Evolutionary conservation across 495 filamentous ascomycete genomes (phyloP), one percentile per base, ranked within the genome.

Genomic region (Penicillium canariense): DNA sequence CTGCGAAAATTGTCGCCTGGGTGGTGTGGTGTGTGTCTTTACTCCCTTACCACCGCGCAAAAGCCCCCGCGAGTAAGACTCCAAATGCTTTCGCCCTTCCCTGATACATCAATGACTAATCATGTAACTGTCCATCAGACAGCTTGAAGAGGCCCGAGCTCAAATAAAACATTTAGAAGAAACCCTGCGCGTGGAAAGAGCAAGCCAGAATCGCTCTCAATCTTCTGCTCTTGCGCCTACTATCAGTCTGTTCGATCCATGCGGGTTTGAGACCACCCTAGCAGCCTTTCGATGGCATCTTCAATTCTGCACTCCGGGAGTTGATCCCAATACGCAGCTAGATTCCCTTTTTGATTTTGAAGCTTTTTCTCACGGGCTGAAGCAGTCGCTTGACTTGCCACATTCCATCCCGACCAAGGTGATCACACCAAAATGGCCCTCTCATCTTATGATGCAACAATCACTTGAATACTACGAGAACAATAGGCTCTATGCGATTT

Each of bases 1-100:
- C 15, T 46, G 43, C 17, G 43, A 46, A 20, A 46, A 46, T 46
- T 46, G 43, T 46, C 43, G 25, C 11, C 28, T 46, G 43, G 43
- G 23, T 18, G 43, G 43, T 3, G 43, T 46, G 1, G 26, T n/a
- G 12, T 46, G 43, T 25, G 9, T 46, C 14, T 46, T 46, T 12
- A 30, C 43, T 18, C 25, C n/a, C 3, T 46, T 46, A 10, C 43
- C 43, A 17, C 43, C 15, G 15, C 43, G 43, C 6, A 46, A 46
- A 46, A 46, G 43, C 3, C 43, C 43, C 26, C 23, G 43, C 14
- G 26, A 46, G 43, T 46, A 30, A 30, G 43, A 25, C 2, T 17
- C 7, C 25, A 30, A n/a, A n/a, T n/a, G n/a, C n/a, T n/a, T n/a
- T n/a, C n/a, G n/a, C n/a, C n/a, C n/a, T n/a, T n/a, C n/a, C 15